phyloP scores from a whole-genome alignment of 176 grass and related monocot species.

The Oryza punctata region DNA sequence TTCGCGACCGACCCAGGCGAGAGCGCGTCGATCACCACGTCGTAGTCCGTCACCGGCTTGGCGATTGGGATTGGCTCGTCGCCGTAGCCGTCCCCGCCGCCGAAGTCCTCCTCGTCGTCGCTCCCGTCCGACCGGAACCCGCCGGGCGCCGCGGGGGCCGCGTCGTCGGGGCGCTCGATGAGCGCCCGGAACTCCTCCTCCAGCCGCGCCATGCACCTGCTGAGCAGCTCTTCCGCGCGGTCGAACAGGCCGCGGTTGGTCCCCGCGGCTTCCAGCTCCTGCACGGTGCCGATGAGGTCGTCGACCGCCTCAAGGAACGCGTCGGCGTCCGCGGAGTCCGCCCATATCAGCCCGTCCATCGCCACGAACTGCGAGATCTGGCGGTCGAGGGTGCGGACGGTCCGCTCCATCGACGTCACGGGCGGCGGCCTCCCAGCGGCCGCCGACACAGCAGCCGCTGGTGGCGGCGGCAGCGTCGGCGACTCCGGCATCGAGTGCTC shows the following conservation, averaged over 20 bases:
- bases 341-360: constrained; percentile 80
- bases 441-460: neutral
- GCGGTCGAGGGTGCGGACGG: constrained; percentile 83
- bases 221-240: constrained; percentile 88
- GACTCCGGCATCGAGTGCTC: constrained; percentile 47
- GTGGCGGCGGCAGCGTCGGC: constrained; percentile 34
- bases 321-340: constrained; percentile 60
- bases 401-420: constrained; percentile 65
- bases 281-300: constrained; percentile 81
- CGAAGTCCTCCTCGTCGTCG: constrained; percentile 57
- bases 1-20: constrained; percentile 79
- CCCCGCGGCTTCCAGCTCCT: constrained; percentile 71
- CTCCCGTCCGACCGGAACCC: constrained; percentile 59
- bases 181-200: constrained; percentile 90
- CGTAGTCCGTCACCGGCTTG: constrained; percentile 77
- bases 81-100: constrained; percentile 48
- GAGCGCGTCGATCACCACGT: constrained; percentile 87
- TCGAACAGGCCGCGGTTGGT: constrained; percentile 73
- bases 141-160: constrained; percentile 39
- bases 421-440: constrained; percentile 34
- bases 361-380: constrained; percentile 89
- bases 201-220: constrained; percentile 81
- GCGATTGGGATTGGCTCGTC: constrained; percentile 75
- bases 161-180: constrained; percentile 86
- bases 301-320: constrained; percentile 90